Base-by-base conservation (phyloP, 192 early-diverging fungal species). In the Backusella mclennaniae region DNA sequence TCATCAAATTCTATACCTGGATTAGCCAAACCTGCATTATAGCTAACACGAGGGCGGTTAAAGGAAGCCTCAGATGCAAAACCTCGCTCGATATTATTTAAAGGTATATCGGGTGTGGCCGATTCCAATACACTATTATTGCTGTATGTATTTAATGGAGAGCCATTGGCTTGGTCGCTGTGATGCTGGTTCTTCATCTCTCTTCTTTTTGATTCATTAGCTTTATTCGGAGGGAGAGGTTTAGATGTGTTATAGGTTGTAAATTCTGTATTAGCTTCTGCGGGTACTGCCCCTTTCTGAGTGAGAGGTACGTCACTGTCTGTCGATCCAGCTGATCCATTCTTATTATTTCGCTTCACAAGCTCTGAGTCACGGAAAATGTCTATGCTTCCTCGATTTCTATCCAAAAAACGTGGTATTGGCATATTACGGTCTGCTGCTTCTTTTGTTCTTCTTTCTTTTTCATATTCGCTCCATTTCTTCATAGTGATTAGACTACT, bases 401-500 rank as follows among this genome's bases (percentile, higher is more conserved):
- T 74, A 39, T 80, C 74, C 42, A 72, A 41, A 53, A 80, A 80
- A 35, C 71, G 70, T 15, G 79, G 79, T 17, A 67, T 26, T 14
- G 74, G 74, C 63, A 80, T 19, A 53, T 76, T 76, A 0, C 66
- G 63, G 9, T 67, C 74, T 26, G 31, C 3, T 8, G 63, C 35
- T 31, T 67, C 66, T 23, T 42, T 63, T 15, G 23, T 39, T 23
- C 52, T 44, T 29, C 74, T 49, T 2, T 80, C 75, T 42, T 52
- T 41, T 69, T 73, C 85, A 70, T 82, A 95, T 77, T 94, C 93
- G 71, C 87, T 86, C 92, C 92, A 95, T 8, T 89, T 87, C 78
- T 90, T 91, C 90, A 93, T 92, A 17, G 87, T 85, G 41, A 95
- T 93, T 77, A 90, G 85, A 44, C 86, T 89, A 41, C 88, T 90